phyloP scores from a whole-genome alignment of 768 basidiomycete species.

The Mycena olivaceomarginata region DNA sequence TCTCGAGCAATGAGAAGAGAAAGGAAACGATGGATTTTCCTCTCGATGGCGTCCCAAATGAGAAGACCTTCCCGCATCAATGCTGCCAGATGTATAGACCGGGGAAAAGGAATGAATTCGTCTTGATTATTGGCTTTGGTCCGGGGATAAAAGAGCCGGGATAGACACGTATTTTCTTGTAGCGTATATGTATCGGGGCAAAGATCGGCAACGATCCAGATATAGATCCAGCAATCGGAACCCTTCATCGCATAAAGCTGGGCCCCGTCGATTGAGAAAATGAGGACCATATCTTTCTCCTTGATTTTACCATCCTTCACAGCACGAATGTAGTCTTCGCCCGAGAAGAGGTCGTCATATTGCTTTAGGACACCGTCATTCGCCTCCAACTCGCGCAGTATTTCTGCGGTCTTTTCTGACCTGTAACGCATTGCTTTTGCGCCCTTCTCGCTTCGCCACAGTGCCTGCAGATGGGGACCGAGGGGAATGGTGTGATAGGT shows the following conservation, averaged over 20 bases:
- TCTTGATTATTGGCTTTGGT: background rate
- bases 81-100: conserved; percentile 1
- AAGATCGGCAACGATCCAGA: background rate
- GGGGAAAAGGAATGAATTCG: background rate
- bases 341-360: too few species aligned
- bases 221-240: conserved; percentile 13
- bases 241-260: conserved; percentile 3
- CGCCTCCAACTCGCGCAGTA: background rate
- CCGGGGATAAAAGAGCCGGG: background rate
- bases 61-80: conserved; percentile 11
- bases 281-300: background rate
- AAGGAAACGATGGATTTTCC: background rate
- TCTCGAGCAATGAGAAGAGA: background rate
- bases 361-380: background rate
- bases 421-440: conserved; percentile 12
- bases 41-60: conserved; percentile 12
- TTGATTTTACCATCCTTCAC: background rate
- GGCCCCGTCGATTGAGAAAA: conserved; percentile 3
- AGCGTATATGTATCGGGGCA: background rate
- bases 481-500: conserved; percentile 11
- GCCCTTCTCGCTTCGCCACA: conserved; percentile 20
- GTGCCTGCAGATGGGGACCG: conserved; percentile 16
- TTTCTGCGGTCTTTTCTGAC: background rate
- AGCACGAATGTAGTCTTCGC: background rate
- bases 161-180: background rate